Base-by-base conservation (phyloP, 2,329 filamentous ascomycete genomes). In the Arachnomyces sp. region DNA sequence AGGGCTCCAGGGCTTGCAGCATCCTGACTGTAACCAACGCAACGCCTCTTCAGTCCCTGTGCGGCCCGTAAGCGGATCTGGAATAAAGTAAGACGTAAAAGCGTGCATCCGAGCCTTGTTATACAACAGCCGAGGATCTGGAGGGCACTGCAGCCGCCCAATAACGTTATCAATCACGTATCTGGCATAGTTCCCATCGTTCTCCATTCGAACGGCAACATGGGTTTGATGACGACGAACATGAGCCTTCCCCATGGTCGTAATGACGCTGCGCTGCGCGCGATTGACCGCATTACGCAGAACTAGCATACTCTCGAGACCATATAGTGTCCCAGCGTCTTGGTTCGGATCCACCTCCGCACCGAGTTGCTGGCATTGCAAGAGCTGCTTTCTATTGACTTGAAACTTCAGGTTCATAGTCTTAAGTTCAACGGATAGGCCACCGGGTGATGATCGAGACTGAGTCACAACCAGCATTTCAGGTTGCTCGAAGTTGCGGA, bases 351-450 rank as follows among this genome's bases (percentile, higher is more conserved):
- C 52, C 16, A 58, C 45, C 32, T 74, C 66, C 0, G 71, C 62
- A 0, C 57, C 53, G 0, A 81, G 62, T 44, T 81, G 65, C 0
- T 38, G 56, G 13, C 66, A 79, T 11, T 67, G 47, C 0, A 84
- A 63, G 0, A 70, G 44, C 0, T 60, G 53, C 0, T 50, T 44
- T 0, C 8, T 0, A 34, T 73, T 76, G 1, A 82, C 73, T 1
- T 30, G 43, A 46, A 82, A 82, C 0, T 51, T 58, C 0, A 82
- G 55, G 34, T 79, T 67, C 2, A 79, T 51, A 2, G 70, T 66
- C 34, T 66, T 67, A 14, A 81, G 46, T 16, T 79, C 70, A 0
- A 80, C 66, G 0, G 50, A 55, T 0, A 80, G 41, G 0, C 34
- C 28, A 0, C 47, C 40, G 0, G 11, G 28, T 0, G 8, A 3